Base-by-base conservation (phyloP, 2,329 filamentous ascomycete genomes). In the Aspergillus pseudoviridinutans region DNA sequence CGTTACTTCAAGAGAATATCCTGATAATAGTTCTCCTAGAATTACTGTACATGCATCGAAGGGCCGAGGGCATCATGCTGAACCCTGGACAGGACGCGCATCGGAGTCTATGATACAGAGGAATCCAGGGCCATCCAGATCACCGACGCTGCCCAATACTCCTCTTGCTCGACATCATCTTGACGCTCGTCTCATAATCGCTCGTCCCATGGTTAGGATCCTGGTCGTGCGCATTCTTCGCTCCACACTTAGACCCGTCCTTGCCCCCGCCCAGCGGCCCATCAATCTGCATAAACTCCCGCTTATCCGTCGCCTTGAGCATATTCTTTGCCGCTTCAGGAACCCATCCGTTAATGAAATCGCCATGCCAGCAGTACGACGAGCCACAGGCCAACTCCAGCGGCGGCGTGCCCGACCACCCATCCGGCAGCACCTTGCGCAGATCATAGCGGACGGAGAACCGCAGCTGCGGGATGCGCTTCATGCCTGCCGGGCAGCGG, bases 401-500 rank as follows among this genome's bases (percentile, higher is more conserved):
- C 7, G 61, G 61, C 14, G 59, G 50, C 2, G 56, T 32, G 1
- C 59, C 62, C 1, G 28, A 42, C 62, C 61, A 63, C 1, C 62
- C 62, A 41, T 61, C 49, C 7, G 62, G 61, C 10, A 63, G 41
- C 9, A 59, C 10, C 1, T 28, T 50, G 12, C 54, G 50, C 17
- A 58, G 25, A 42, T 63, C 62, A 28, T 59, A 64, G 3, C 62
- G 61, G 17, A 63, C 53, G 4, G 61, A 63, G 58, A 63, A 64
- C 6, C 62, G 54, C 24, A 61, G 44, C 28, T 51, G 56, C 6
- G 62, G 61, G 35, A 63, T 58, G 1, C 57, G 54, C 5, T 58
- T 47, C 62, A 64, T 63, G 10, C 53, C 57, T 1, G 49, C 35
- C 0, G 62, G 62, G n/a, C 62, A 64, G 12, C 57, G 41, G 49